Percentiles rank a stretch among this genome's conserved stretches.
phyloP scores from a whole-genome alignment of 805 yeast species.

The Teunomyces tritomae region DNA sequence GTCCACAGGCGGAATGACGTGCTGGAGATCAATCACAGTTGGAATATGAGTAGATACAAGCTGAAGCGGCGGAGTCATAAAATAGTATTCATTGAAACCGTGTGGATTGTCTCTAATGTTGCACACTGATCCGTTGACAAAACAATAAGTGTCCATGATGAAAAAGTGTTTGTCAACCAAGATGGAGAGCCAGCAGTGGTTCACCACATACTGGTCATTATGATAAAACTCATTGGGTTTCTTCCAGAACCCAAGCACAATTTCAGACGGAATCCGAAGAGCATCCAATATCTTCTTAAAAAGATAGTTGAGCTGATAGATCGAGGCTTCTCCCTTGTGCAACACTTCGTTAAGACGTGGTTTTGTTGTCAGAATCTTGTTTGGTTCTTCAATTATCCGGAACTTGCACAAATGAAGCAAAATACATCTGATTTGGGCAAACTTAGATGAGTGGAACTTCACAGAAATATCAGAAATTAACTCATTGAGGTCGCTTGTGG shows the following conservation, averaged over 20 bases:
- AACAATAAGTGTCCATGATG: slow-evolving; percentile 60
- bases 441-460: slow-evolving; percentile 36
- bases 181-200: slow-evolving; percentile 89
- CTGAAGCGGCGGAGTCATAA: slow-evolving; percentile 71
- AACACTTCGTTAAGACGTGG: slow-evolving; percentile 44
- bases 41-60: slow-evolving; percentile 87
- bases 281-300: slow-evolving; percentile 71
- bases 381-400: slow-evolving; percentile 41
- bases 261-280: slow-evolving; percentile 69
- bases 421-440: slow-evolving; percentile 58
- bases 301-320: slow-evolving; percentile 74
- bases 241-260: slow-evolving; percentile 80
- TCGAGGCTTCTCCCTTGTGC: slow-evolving; percentile 51
- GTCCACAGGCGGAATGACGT: slow-evolving; percentile 80
- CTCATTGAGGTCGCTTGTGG: slow-evolving; percentile 35
- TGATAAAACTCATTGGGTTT: slow-evolving; percentile 63
- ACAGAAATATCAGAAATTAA: slow-evolving; percentile 40
- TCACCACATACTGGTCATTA: slow-evolving; percentile 51
- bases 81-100: slow-evolving; percentile 57
- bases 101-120: slow-evolving; percentile 23
- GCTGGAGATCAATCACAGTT: slow-evolving; percentile 73
- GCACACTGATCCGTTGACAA: slow-evolving; percentile 27
- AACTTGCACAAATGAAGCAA: slow-evolving; percentile 69
- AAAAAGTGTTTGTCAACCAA: slow-evolving; percentile 75
- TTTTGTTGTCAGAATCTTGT: slow-evolving; percentile 34